Conservation (phyloP, 495 filamentous ascomycete genomes). For the Parachaetomium inaequale region DNA sequence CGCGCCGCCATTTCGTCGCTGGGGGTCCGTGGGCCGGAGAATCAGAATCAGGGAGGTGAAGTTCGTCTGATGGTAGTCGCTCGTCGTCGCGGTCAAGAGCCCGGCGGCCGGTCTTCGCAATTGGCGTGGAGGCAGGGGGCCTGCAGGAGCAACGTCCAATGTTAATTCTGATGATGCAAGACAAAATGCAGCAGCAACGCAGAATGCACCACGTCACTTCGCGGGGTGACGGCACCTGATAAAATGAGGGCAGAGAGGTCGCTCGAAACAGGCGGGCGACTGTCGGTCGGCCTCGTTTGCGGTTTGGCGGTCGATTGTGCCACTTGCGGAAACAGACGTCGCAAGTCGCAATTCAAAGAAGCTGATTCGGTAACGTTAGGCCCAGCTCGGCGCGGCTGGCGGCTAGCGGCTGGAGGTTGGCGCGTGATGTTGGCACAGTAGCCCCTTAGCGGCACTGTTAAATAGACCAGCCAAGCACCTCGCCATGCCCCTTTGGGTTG, state of each 20-base stretch:
- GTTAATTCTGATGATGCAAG: too few species aligned
- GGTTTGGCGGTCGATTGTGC: constrained; percentile 4
- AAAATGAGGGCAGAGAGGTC: background rate
- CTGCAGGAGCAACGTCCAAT: constrained; percentile 5
- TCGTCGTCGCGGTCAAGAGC: constrained; percentile 7
- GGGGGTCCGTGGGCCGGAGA: constrained; percentile 1
- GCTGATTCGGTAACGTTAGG: background rate
- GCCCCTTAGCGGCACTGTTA: constrained; percentile 2
- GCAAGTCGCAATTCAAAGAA: constrained; percentile 17
- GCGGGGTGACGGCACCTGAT: background rate
- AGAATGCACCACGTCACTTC: background rate
- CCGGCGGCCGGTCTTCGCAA: background rate
- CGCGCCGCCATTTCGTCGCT: constrained; percentile 73
- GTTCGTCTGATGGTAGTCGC: background rate
- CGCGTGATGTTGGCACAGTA: constrained; percentile 10
- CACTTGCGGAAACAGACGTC: constrained; percentile 16
- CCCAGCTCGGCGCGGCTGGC: constrained; percentile 10
- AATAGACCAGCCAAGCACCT: background rate
- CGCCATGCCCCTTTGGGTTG: background rate
- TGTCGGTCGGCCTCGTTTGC: constrained; percentile 6
- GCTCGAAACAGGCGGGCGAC: background rate
- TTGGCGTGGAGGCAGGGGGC: background rate
- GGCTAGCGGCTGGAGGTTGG: constrained; percentile 5
- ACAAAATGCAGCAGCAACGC: background rate
- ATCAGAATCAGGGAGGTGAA: background rate